Evolutionary conservation across 805 yeast species (phyloP), one percentile per base, ranked within the genome.

Genomic region (Hanseniaspora taiwanica): DNA sequence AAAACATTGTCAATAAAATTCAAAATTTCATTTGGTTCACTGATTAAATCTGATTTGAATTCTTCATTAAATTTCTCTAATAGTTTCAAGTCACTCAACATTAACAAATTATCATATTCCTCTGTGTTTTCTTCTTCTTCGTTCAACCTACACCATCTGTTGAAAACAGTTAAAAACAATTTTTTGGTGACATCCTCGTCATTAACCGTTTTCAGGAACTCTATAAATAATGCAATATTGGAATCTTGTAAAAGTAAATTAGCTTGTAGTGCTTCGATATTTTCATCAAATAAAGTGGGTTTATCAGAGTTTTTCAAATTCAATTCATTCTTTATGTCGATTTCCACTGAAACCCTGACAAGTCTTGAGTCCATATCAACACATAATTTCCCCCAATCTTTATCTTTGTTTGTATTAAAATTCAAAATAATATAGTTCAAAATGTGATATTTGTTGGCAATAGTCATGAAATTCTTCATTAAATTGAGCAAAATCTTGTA

Each of bases 21-120:
- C 14, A 84, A 57, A 35, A 81, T 65, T 36, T 78, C 81, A 2
- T 58, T 57, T 0, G 86, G 78, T 2, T 58, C 58, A 12, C 55
- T 60, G 17, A 62, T 43, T 20, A 66, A 42, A 17, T 65, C 66
- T 7, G 76, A 73, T 44, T 73, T 79, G 51, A 79, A 76, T 13
- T 65, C 63, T 4, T 69, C 68, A 19, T 77, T 73, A 25, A 83
- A 59, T 24, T 61, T 57, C 51, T 85, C 91, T 38, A 87, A 56
- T 9, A 84, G 52, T 44, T 78, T 71, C 43, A 84, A 60, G 50
- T 81, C 79, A 6, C 75, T 59, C 27, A 82, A 59, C 40, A 72
- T 64, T 6, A 68, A 48, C 39, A 74, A 68, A n/a, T 83, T 79
- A 44, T 69, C 66, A 4, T 63, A 62, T 1, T 50, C 49, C 8